Conservation (phyloP, 2,329 filamentous ascomycete species). For the Fusarium azukiicola region DNA sequence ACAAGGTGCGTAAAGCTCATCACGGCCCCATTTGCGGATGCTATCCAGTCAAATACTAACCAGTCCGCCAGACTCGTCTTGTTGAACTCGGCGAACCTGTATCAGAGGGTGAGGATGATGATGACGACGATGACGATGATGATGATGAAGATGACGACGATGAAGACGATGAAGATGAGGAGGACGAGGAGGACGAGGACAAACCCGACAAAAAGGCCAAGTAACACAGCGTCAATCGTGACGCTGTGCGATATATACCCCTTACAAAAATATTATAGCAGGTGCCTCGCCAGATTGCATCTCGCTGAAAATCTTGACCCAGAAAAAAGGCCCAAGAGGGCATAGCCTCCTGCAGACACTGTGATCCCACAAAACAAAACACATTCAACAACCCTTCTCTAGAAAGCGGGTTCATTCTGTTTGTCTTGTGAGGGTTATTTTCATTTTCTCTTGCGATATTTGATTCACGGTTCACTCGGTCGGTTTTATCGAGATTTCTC, state of each 20-base stretch:
- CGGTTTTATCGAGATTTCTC: slow-evolving; percentile 60
- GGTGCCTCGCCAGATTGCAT: slow-evolving; percentile 56
- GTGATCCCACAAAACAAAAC: slow-evolving; percentile 58
- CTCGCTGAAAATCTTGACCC: slow-evolving; percentile 41
- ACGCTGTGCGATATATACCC: slow-evolving; percentile 51
- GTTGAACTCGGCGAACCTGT: slow-evolving; percentile 84
- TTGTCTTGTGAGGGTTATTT: slow-evolving; percentile 24
- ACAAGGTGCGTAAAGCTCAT: slow-evolving; percentile 80
- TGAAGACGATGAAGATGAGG: slow-evolving; percentile 21
- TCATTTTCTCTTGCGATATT: slow-evolving; percentile 17
- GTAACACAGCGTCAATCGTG: slow-evolving; percentile 15
- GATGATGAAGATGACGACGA: slow-evolving; percentile 47
- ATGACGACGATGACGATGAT: slow-evolving; percentile 41
- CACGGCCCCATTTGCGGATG: neutral
- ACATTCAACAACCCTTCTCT: slow-evolving; percentile 44
- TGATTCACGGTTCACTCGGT: slow-evolving; percentile 62
- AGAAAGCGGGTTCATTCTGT: slow-evolving; percentile 29
- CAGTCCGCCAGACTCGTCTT: slow-evolving; percentile 73
- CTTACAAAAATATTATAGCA: slow-evolving; percentile 55
- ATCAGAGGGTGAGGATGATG: slow-evolving; percentile 87
- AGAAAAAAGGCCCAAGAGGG: slow-evolving; percentile 53
- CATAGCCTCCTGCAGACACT: slow-evolving; percentile 62
- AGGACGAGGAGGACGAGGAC: slow-evolving; percentile 15
- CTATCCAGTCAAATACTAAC: slow-evolving; percentile 26
- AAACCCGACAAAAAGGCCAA: slow-evolving; percentile 25